These are phyloP conservation scores for Termitomyces heimii DNA, from an alignment of 768 basidiomycete genomes.

Conservation along the genomic window DNA sequence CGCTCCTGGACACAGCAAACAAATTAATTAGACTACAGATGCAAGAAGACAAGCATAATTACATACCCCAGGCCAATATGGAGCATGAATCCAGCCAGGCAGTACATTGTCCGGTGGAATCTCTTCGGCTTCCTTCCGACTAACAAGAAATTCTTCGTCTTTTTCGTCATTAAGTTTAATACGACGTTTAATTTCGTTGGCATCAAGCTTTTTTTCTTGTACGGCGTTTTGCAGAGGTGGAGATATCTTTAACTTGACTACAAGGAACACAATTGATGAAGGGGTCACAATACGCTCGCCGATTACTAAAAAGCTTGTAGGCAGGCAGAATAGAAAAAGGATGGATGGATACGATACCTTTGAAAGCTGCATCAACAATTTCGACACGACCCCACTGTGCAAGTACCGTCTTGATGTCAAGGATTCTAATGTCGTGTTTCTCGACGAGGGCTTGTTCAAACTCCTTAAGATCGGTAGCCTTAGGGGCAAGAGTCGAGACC, in stretches of 20 bases:
- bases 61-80: conserved; percentile 84
- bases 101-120: conserved; percentile 31
- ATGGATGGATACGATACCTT: conserved; percentile 46
- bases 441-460: conserved; percentile 45
- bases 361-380: conserved; percentile 78
- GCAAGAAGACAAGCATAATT: not conserved
- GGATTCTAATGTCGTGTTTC: conserved; percentile 40
- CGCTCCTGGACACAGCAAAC: conserved; percentile 48
- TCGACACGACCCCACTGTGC: conserved; percentile 72
- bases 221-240: conserved; percentile 38
- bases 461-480: conserved; percentile 37
- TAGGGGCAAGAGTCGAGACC: conserved; percentile 26
- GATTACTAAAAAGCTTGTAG: conserved; percentile 49
- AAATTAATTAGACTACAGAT: not conserved
- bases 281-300: conserved; percentile 88
- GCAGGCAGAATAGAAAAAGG: not conserved
- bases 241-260: conserved; percentile 74
- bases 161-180: conserved; percentile 49
- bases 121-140: conserved; percentile 60
- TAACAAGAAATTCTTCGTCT: conserved; percentile 65
- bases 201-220: conserved; percentile 34
- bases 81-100: conserved; percentile 77
- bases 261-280: conserved; percentile 80
- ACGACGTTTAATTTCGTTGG: conserved; percentile 41
- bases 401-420: conserved; percentile 58